A percentile compares a stretch with the other conserved stretches of the same genome.
phyloP scores from a whole-genome alignment of 805 yeast species.

The Yarrowia alimentaria region DNA sequence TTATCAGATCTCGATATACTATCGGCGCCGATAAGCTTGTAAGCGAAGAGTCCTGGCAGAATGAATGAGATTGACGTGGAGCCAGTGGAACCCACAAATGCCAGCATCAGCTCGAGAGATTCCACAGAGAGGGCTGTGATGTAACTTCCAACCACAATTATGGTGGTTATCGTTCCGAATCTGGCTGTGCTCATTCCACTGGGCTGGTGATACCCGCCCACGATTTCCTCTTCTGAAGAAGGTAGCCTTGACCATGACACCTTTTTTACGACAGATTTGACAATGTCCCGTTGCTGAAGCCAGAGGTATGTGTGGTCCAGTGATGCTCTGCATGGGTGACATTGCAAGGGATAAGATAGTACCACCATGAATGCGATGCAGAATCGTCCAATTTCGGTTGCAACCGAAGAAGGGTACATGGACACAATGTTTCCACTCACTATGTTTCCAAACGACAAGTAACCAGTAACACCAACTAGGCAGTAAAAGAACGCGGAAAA shows the following conservation, averaged over 20 bases:
- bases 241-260: constrained; percentile 16
- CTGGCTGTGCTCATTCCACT: constrained; percentile 31
- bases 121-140: constrained; percentile 60
- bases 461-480: constrained; percentile 76
- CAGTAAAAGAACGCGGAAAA: constrained; percentile 63
- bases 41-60: constrained; percentile 85
- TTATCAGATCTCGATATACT: constrained; percentile 36
- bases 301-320: constrained; percentile 66
- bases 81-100: constrained; percentile 90
- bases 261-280: constrained; percentile 8
- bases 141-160: constrained; percentile 55
- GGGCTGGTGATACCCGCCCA: background rate
- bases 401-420: constrained; percentile 61
- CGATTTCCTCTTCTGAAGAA: constrained; percentile 22
- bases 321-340: constrained; percentile 87
- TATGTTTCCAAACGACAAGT: constrained; percentile 78
- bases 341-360: constrained; percentile 83
- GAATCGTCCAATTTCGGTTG: constrained; percentile 75
- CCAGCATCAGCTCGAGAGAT: constrained; percentile 77
- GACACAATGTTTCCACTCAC: constrained; percentile 78
- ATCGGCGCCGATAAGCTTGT: constrained; percentile 50
- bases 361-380: constrained; percentile 79
- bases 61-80: constrained; percentile 89
- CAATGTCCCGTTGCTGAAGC: constrained; percentile 39
- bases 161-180: constrained; percentile 45